Percentiles rank a stretch among this genome's conserved stretches.
phyloP scores from a whole-genome alignment of 2,329 filamentous ascomycete species.

The Colletotrichum abscissum region DNA sequence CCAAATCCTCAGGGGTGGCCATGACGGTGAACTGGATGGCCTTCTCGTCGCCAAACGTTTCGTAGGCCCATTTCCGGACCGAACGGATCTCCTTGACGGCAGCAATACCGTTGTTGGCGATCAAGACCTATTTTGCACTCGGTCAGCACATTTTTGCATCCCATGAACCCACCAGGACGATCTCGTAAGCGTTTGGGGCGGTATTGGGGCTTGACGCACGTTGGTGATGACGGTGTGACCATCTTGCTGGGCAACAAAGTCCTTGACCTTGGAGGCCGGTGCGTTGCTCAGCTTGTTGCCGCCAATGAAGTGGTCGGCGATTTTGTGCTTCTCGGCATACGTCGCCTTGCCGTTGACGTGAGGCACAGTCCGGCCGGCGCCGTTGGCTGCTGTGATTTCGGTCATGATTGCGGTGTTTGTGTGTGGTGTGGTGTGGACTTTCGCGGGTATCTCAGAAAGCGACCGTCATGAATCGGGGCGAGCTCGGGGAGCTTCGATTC shows the following conservation, averaged over 20 bases:
- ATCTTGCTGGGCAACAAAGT: slow-evolving; percentile 90
- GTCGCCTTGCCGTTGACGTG: slow-evolving; percentile 69
- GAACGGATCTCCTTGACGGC: slow-evolving; percentile 99
- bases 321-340: slow-evolving; percentile 82
- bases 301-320: slow-evolving; percentile 95
- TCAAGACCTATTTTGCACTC: slow-evolving; percentile 77
- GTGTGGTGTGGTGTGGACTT: neutral
- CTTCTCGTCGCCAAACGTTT: slow-evolving; percentile 97
- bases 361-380: slow-evolving; percentile 61
- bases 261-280: slow-evolving; percentile 87
- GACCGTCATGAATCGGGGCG: slow-evolving; percentile 36
- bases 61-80: slow-evolving; percentile 99
- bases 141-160: slow-evolving; percentile 20
- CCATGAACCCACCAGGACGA: neutral
- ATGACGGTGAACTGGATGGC: slow-evolving; percentile 99
- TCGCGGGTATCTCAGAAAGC: slow-evolving; percentile 35
- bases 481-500: slow-evolving; percentile 31
- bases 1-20: slow-evolving; percentile 97
- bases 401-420: slow-evolving; percentile 55
- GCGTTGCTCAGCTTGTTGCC: slow-evolving; percentile 89
- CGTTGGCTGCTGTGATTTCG: slow-evolving; percentile 55
- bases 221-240: slow-evolving; percentile 99
- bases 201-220: slow-evolving; percentile 65
- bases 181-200: neutral
- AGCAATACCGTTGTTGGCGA: slow-evolving; percentile 99